Percentiles rank a stretch among this genome's conserved stretches.
phyloP scores from a whole-genome alignment of 2,329 filamentous ascomycete species.

The Ramularia collo-cygni region DNA sequence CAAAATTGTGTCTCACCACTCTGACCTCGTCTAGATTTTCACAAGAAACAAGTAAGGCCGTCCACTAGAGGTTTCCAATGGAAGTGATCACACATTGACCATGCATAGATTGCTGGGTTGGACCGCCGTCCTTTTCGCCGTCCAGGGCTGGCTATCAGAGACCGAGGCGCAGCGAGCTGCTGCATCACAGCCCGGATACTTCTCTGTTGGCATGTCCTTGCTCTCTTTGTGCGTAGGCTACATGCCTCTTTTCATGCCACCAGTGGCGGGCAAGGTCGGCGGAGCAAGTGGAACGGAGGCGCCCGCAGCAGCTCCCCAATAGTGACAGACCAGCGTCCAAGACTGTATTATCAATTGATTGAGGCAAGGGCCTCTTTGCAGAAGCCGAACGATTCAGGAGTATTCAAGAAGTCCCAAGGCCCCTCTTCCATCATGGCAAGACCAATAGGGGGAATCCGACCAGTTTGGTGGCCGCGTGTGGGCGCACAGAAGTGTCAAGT shows the following conservation, averaged over 20 bases:
- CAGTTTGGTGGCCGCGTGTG: too few species aligned
- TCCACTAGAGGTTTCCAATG: too few species aligned
- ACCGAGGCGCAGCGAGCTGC: conserved; percentile 60
- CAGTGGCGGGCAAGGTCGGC: conserved; percentile 31
- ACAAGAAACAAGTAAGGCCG: conserved; percentile 69
- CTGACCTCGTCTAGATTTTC: conserved; percentile 59
- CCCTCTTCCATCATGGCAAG: too few species aligned
- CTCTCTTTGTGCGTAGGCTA: conserved; percentile 49
- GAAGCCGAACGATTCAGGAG: too few species aligned
- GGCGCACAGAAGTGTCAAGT: too few species aligned
- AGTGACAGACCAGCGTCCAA: neutral
- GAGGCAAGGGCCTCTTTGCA: too few species aligned
- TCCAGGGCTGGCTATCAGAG: conserved; percentile 73
- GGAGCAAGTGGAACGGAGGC: conserved; percentile 15
- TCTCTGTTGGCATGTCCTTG: conserved; percentile 69
- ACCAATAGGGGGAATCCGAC: too few species aligned
- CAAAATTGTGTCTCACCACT: conserved; percentile 4
- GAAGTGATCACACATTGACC: conserved; percentile 1
- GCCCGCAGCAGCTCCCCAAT: conserved; percentile 8
- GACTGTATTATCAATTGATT: too few species aligned
- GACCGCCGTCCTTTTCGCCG: conserved; percentile 65
- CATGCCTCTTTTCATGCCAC: conserved; percentile 59
- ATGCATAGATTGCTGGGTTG: conserved; percentile 55
- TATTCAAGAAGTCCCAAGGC: too few species aligned
- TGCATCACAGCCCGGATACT: conserved; percentile 61